Evolutionary conservation across 2,329 filamentous ascomycete genomes (phyloP), one percentile per base, ranked within the genome.

Genomic region (Chlorencoelia australis): DNA sequence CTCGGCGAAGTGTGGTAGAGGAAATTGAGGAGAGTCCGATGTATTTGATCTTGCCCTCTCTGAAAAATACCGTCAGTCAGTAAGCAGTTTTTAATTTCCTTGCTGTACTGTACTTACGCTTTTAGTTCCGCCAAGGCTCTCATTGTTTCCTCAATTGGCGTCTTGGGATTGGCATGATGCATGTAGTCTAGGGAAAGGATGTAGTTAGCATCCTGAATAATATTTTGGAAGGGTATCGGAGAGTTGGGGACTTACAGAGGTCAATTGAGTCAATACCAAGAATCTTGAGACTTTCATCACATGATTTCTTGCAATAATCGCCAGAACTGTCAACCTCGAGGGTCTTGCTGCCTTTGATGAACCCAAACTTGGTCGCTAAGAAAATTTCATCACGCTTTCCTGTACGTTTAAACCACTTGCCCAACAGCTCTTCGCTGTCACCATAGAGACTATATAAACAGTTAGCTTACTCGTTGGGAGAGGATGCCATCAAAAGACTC

Each of bases 31-130:
- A 71, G 3, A 78, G 49, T 10, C 73, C 74, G 9, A 78, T 56
- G 49, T 73, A 57, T 41, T 66, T 69, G 52, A 76, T 69, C 51
- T 73, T 74, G 38, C 71, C 71, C 44, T 69, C 64, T 3, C 58
- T 61, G 13, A 5, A 40, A 35, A 3, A 13, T 16, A 13, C 16
- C 14, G 25, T 42, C 18, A 42, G 34, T 18, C 38, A 19, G 7
- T 25, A n/a, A 7, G 10, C 33, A 11, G 3, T 21, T 17, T 36
- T 6, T 4, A 36, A n/a, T n/a, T n/a, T 15, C 5, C 11, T 30
- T 16, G 18, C 30, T 10, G 22, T 14, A 24, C 21, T n/a, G 21
- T 7, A 20, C 41, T 40, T 42, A 45, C 45, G 32, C 33, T 41
- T 60, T 57, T n/a, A 65, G 45, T 33, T 61, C 51, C 5, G 47